Base-by-base conservation (phyloP, 176 grass and related monocot genomes). In the Musa beccarii region DNA sequence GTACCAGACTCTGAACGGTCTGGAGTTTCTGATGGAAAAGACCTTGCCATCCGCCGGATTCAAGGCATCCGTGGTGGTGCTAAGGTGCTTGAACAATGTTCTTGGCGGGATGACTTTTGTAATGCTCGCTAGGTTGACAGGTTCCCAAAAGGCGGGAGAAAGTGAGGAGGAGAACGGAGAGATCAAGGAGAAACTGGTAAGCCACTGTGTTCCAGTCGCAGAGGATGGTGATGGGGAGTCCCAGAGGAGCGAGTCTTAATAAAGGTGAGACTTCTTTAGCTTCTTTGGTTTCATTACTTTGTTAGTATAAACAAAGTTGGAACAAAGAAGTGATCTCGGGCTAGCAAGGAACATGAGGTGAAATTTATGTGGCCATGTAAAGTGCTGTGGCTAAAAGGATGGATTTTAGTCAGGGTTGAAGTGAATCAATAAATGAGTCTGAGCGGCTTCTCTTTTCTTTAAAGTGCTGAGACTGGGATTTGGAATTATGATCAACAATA, bases 31-130 rank as follows among this genome's bases (percentile, higher is more conserved):
- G 34, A 70, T 70, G 68, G 68, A 70, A 49, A 70, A 70, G 49
- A 8, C 68, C 43, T 50, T 70, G 68, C 68, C 67, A 8, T 51
- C 67, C 2, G 12, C 67, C 8, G 67, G 43, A 15, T 70, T 70
- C 68, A 70, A 70, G 68, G 34, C 43, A 1, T 51, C 68, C 6
- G 49, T 70, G 49, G 68, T 70, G 68, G 68, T 70, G 6, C 68
- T 70, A 9, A 70, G 68, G 11, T 51, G 68, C 49, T 51, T 70
- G 68, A 70, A 70, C 68, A 70, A 70, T 70, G 43, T 70, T 34
- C 68, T 70, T 17, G 68, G 68, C 49, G 68, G 68, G 17, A 70
- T 70, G 68, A 51, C 68, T 8, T 70, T 70, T 51, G 68, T 70
- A 51, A 43, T 70, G 68, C 68, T 70, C 51, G 68, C 68, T 10